Base-by-base conservation (phyloP, 2,329 filamentous ascomycete genomes). In the Trichoderma breve region DNA sequence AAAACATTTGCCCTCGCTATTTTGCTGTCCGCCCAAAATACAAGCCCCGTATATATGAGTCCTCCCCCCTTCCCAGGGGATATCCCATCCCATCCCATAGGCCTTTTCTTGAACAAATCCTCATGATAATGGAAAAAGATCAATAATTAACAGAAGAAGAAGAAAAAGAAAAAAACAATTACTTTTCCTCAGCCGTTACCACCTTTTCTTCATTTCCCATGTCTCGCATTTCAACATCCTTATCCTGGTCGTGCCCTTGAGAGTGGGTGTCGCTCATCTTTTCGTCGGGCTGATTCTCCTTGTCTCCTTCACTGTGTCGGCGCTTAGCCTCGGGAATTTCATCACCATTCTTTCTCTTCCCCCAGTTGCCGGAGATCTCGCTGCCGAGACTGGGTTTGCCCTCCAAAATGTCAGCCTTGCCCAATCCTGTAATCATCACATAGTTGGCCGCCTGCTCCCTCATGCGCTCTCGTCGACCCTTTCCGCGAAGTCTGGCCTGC, bases 381-480 rank as follows among this genome's bases (percentile, higher is more conserved):
- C 77, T 76, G 15, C 78, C 71, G 2, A 80, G 53, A 64, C 32
- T 51, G 7, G 36, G 47, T 21, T 60, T 71, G n/a, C 11, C 36
- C 4, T 78, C 76, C 70, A 76, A 79, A 36, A 43, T 43, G 3
- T 76, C 75, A 47, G 76, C 74, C n/a, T 73, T 72, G 3, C 77
- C 77, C 12, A 74, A 21, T 11, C 78, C 78, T 26, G 76, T 78
- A 9, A 78, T 77, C 58, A 81, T 82, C 6, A 77, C 77, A 15
- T 80, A 76, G 14, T 76, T 78, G 30, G 77, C 79, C 51, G 85
- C 85, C 14, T 88, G 83, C 74, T 89, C 87, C 39, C 86, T 82
- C 78, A 89, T 90, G 55, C 88, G 83, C 75, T 89, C 87, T 12
- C 88, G 80, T 5, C 87, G 81, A 1, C 82, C 88, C 76, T 87